Conservation (phyloP, 345 rosid species). For the Citrus inodora region DNA sequence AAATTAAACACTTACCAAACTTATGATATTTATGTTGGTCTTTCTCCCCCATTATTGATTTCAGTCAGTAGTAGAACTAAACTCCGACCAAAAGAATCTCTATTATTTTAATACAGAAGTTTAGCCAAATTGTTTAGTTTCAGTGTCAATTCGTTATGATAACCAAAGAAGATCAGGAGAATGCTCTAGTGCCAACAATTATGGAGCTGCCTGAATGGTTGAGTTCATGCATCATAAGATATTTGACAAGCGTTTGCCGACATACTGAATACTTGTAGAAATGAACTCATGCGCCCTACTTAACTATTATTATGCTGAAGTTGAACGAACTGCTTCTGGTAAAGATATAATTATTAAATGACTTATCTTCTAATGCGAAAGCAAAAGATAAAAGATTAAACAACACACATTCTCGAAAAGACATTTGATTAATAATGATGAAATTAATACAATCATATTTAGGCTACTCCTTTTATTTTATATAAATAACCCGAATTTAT, state of each 20-base stretch:
- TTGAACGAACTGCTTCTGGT: neutral
- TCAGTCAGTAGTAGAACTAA: constrained; percentile 16
- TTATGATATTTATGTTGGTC: constrained; percentile 5
- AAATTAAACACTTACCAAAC: constrained; percentile 22
- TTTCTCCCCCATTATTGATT: constrained; percentile 18
- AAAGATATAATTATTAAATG: neutral
- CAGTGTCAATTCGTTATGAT: constrained; percentile 4
- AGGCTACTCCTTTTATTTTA: too few relatives aligned
- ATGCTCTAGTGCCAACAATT: constrained; percentile 16
- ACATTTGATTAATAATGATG: too few relatives aligned
- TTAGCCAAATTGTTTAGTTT: neutral
- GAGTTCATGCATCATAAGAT: constrained; percentile 29
- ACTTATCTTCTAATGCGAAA: neutral
- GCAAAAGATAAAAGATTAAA: neutral
- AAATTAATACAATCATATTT: too few relatives aligned
- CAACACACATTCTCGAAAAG: too few relatives aligned
- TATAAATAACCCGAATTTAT: too few relatives aligned
- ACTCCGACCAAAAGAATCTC: constrained; percentile 43
- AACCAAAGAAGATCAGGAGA: constrained; percentile 17
- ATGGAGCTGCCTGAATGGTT: constrained; percentile 6
- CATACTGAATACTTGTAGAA: constrained; percentile 18
- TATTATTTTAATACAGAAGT: constrained; percentile 10
- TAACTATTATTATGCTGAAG: neutral
- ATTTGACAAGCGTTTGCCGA: constrained; percentile 33
- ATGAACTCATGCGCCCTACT: constrained; percentile 5